Evolutionary conservation across 352 stramenopile genomes (phyloP), one percentile per base, ranked within the genome.

Genomic region (Aphanomyces invadans): DNA sequence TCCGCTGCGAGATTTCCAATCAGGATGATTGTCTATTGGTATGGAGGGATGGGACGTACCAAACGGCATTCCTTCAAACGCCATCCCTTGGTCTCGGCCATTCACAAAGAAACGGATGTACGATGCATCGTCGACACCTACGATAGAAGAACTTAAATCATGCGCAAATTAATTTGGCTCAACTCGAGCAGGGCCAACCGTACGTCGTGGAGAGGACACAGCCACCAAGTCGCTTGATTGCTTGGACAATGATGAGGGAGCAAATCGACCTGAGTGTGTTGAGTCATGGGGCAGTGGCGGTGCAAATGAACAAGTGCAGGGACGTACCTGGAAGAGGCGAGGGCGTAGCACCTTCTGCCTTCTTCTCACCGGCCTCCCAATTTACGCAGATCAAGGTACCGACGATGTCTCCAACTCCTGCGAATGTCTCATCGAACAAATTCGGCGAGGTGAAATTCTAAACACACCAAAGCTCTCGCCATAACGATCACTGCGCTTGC

Each of bases 101-200:
- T 67, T 67, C 5, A 67, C 60, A 46, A 67, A 67, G 23, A 67
- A 67, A 21, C 46, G 49, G 45, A 67, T 59, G 60, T 25, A 57
- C 2, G 49, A 57, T 23, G 19, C 25, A 11, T 57, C 29, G 49
- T 57, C 49, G 5, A 33, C 29, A 26, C 49, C 49, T 57, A 38
- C 36, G 36, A 42, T n/a, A n/a, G n/a, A n/a, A n/a, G n/a, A n/a
- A n/a, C n/a, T n/a, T n/a, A n/a, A n/a, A n/a, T n/a, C n/a, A n/a
- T n/a, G 46, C 19, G 25, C 9, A 54, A 28, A 54, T 54, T 15
- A 2, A 54, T 21, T 21, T 12, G 1, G 19, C 29, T 57, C 2
- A 19, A 57, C 29, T 21, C 9, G 15, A n/a, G 15, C 1, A 23
- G 46, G 46, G 21, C 21, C 19, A n/a, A 39, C 10, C 49, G 12